phyloP scores from a whole-genome alignment of 2,329 filamentous ascomycete species.

The Bimuria novae-zelandiae region DNA sequence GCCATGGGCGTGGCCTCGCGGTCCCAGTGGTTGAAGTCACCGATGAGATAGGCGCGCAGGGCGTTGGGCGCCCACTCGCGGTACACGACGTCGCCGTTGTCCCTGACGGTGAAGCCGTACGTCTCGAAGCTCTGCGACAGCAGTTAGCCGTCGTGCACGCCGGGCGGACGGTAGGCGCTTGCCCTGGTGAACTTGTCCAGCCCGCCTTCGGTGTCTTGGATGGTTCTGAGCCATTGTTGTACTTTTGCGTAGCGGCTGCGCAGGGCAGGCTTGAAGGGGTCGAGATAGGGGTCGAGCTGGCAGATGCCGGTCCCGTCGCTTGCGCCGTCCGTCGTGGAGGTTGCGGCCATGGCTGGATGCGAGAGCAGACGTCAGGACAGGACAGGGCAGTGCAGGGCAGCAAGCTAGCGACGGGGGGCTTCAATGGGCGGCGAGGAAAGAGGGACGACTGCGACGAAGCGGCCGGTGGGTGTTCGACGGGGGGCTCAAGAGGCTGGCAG shows the following conservation, averaged over 20 bases:
- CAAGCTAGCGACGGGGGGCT: too few species aligned
- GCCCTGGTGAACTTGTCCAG: slow-evolving; percentile 89
- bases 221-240: slow-evolving; percentile 82
- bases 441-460: too few species aligned
- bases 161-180: slow-evolving; percentile 26
- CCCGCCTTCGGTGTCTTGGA: slow-evolving; percentile 84
- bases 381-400: too few species aligned
- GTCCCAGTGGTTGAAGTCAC: slow-evolving; percentile 96
- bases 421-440: too few species aligned
- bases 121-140: slow-evolving; percentile 73
- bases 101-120: slow-evolving; percentile 81
- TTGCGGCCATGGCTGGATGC: slow-evolving; percentile 64
- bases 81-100: slow-evolving; percentile 85
- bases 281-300: slow-evolving; percentile 85
- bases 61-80: slow-evolving; percentile 97
- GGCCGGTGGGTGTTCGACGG: too few species aligned
- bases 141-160: slow-evolving; percentile 21
- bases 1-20: slow-evolving; percentile 82
- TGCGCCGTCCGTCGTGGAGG: too few species aligned
- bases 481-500: too few species aligned
- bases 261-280: slow-evolving; percentile 79
- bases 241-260: slow-evolving; percentile 77
- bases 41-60: slow-evolving; percentile 79
- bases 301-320: too few species aligned
- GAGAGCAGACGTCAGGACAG: slow-evolving; percentile 22